Percentiles rank a stretch among this genome's conserved stretches.
phyloP scores from a whole-genome alignment of 495 filamentous ascomycete species.

The Daldinia decipiens region DNA sequence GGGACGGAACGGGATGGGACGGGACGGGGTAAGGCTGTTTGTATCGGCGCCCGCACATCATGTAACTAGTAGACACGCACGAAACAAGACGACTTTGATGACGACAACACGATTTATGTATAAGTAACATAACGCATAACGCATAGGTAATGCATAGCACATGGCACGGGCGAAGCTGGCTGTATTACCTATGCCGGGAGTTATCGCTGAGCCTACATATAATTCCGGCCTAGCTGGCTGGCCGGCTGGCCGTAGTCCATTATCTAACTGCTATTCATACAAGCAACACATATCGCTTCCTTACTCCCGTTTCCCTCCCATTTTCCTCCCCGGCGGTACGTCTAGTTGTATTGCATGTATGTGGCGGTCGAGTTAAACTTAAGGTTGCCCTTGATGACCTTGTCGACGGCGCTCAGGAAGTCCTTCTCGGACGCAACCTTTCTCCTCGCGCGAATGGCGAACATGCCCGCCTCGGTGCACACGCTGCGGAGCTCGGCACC shows the following conservation, averaged over 20 bases:
- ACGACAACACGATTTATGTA: background rate
- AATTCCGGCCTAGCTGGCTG: constrained; percentile 5
- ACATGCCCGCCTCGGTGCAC: constrained; percentile 99
- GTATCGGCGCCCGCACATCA: constrained; percentile 1
- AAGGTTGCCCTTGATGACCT: constrained; percentile 98
- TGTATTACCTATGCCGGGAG: constrained; percentile 16
- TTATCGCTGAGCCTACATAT: constrained; percentile 7
- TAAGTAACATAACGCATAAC: background rate
- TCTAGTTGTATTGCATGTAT: constrained; percentile 98
- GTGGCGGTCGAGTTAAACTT: constrained; percentile 99
- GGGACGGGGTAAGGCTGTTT: background rate
- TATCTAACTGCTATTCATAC: constrained; percentile 46
- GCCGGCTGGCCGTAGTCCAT: constrained; percentile 15
- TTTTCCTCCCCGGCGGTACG: no score
- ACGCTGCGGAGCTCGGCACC: constrained; percentile 95
- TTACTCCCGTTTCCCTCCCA: background rate
- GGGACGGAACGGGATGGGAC: background rate
- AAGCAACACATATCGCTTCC: constrained; percentile 14
- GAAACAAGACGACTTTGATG: constrained; percentile 12
- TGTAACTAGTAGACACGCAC: constrained; percentile 3
- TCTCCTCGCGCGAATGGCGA: constrained; percentile 92
- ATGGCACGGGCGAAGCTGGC: constrained; percentile 15
- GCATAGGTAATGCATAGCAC: background rate
- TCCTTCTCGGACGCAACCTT: constrained; percentile 99
- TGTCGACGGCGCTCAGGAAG: constrained; percentile 96